Percentiles rank a stretch among this genome's conserved stretches.
Conservation (phyloP, 2,329 filamentous ascomycete genomes). For the Botryosphaeria agaves region DNA sequence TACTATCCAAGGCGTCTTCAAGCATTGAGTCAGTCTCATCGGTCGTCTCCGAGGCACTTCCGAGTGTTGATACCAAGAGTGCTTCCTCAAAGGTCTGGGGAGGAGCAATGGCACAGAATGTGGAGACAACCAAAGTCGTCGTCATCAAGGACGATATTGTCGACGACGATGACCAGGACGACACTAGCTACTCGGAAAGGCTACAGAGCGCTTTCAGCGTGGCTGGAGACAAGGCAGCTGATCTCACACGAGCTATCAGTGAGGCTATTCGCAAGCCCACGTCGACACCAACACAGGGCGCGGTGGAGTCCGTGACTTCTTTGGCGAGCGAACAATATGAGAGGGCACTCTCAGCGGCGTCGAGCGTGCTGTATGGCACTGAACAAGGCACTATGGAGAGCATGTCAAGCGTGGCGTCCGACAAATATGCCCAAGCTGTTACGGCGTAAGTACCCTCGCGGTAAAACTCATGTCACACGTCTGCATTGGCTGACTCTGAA, state of each 20-base stretch:
- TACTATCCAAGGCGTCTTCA: constrained; percentile 4
- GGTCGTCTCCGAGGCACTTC: constrained; percentile 7
- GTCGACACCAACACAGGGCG: constrained; percentile 26
- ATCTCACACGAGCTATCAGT: constrained; percentile 37
- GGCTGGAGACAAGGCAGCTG: constrained; percentile 33
- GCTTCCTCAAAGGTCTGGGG: constrained; percentile 31
- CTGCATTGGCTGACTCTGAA: too few relatives aligned
- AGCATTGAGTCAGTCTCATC: constrained; percentile 11
- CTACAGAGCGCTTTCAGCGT: constrained; percentile 32
- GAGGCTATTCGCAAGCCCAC: constrained; percentile 33
- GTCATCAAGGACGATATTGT: constrained; percentile 33
- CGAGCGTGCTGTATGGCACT: constrained; percentile 36
- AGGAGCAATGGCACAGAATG: constrained; percentile 33
- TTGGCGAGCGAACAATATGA: constrained; percentile 39
- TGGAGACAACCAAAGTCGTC: constrained; percentile 28
- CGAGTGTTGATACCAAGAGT: constrained; percentile 5
- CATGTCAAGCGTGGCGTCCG: constrained; percentile 32
- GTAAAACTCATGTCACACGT: too few relatives aligned
- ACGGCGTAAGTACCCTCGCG: constrained; percentile 35
- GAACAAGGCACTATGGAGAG: constrained; percentile 23
- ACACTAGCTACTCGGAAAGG: constrained; percentile 30
- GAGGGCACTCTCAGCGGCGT: constrained; percentile 38
- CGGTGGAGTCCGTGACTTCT: constrained; percentile 32
- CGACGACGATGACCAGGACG: constrained; percentile 23
- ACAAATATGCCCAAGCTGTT: constrained; percentile 39